phyloP scores from a whole-genome alignment of 2,329 filamentous ascomycete genomes.

The Cyanodermella asteris region DNA sequence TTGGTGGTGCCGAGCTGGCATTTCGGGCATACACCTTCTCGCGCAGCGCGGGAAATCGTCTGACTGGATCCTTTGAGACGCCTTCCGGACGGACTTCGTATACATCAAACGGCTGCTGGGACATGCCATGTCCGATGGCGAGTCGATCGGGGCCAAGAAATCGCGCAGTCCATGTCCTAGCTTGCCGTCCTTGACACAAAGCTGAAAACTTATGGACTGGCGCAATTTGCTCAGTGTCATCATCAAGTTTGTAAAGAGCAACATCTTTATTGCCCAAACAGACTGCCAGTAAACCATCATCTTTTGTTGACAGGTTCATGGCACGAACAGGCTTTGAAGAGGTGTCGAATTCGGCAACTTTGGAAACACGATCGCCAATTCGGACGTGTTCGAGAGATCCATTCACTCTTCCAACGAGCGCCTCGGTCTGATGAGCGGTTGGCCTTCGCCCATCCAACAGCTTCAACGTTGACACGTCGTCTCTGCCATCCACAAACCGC shows the following conservation, averaged over 20 bases:
- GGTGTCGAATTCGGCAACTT: slow-evolving; percentile 20
- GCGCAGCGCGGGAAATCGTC: too few relatives aligned
- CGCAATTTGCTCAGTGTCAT: slow-evolving; percentile 17
- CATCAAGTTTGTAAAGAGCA: slow-evolving; percentile 22
- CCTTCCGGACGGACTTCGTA: slow-evolving; percentile 27
- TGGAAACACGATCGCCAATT: slow-evolving; percentile 4
- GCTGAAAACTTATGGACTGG: slow-evolving; percentile 14
- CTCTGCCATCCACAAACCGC: slow-evolving; percentile 27
- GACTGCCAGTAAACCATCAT: slow-evolving; percentile 26
- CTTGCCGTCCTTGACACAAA: too few relatives aligned
- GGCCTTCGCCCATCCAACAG: slow-evolving; percentile 24
- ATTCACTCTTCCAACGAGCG: slow-evolving; percentile 35
- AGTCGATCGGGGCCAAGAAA: slow-evolving; percentile 29
- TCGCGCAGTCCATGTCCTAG: slow-evolving; percentile 26
- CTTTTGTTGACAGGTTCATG: slow-evolving; percentile 22
- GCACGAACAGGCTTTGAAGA: slow-evolving; percentile 23
- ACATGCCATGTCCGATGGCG: slow-evolving; percentile 27
- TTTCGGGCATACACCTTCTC: too few relatives aligned
- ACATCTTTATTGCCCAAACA: slow-evolving; percentile 27
- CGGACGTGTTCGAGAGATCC: slow-evolving; percentile 25
- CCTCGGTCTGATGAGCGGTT: slow-evolving; percentile 11
- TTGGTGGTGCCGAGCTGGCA: background rate
- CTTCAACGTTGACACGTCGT: slow-evolving; percentile 37
- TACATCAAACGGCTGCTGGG: slow-evolving; percentile 23
- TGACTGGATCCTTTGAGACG: slow-evolving; percentile 16